phyloP scores from a whole-genome alignment of 1,284 basidiomycete species.

The Tilletia indica region DNA sequence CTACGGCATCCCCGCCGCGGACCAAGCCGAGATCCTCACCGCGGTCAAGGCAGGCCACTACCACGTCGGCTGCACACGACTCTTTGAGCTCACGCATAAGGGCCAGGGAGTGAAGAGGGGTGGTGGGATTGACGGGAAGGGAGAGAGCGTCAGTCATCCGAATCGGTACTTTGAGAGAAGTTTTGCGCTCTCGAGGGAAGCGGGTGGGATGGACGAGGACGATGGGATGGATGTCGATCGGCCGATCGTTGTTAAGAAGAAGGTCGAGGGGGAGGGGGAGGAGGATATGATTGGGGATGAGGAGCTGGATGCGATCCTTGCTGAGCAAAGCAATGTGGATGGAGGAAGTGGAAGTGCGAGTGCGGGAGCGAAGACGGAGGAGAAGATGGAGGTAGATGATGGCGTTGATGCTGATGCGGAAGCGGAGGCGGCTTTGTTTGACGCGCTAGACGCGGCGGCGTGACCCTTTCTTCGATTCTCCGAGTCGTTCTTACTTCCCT shows the following conservation, averaged over 20 bases:
- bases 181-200: conserved; percentile 54
- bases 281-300: background rate
- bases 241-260: background rate
- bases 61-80: conserved; percentile 93
- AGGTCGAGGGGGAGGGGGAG: background rate
- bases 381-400: conserved; percentile 1
- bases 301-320: conserved; percentile 9
- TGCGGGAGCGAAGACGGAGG: background rate
- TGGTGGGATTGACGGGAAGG: conserved; percentile 74
- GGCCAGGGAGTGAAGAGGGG: conserved; percentile 70
- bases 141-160: conserved; percentile 89
- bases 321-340: background rate
- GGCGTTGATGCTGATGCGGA: background rate
- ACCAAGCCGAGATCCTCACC: conserved; percentile 82
- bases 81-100: conserved; percentile 88
- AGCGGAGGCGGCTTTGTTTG: conserved; percentile 4
- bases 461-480: background rate
- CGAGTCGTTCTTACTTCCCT: background rate
- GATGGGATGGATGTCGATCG: background rate
- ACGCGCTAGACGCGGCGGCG: conserved; percentile 1
- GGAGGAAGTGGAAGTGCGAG: background rate
- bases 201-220: background rate
- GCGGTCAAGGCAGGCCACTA: conserved; percentile 80
- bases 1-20: conserved; percentile 69
- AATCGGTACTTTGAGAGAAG: conserved; percentile 70